phyloP scores from a whole-genome alignment of 129 eudicot genomes.

The Arctium lappa region DNA sequence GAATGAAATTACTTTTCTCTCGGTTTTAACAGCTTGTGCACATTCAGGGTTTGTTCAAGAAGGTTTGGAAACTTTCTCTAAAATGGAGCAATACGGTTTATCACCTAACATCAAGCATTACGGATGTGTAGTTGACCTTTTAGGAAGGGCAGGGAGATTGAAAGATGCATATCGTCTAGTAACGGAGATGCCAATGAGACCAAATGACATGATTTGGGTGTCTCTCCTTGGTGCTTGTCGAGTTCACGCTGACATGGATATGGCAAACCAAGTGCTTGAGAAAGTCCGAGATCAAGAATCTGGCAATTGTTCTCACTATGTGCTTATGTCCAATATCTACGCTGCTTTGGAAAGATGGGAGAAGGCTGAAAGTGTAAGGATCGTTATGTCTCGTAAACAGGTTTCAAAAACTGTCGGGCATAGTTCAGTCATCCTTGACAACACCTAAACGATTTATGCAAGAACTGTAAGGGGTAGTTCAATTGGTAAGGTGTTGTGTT shows the following conservation, averaged over 20 bases:
- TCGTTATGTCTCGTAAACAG: constrained; percentile 19
- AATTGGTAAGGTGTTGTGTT: no score
- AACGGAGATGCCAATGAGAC: constrained; percentile 46
- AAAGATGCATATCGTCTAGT: constrained; percentile 47
- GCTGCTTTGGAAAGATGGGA: constrained; percentile 44
- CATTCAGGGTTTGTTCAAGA: constrained; percentile 50
- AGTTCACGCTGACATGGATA: constrained; percentile 30
- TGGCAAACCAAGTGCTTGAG: constrained; percentile 35
- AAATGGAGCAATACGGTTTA: constrained; percentile 48
- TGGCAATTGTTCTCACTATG: constrained; percentile 33
- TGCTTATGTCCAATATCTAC: constrained; percentile 19
- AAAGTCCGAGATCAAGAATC: constrained; percentile 21
- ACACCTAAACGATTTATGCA: background rate
- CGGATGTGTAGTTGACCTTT: constrained; percentile 54
- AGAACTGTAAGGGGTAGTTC: background rate
- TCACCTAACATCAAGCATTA: constrained; percentile 45
- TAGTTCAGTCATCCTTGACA: background rate
- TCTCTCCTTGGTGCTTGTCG: constrained; percentile 65
- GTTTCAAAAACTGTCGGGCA: background rate
- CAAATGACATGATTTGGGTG: constrained; percentile 54
- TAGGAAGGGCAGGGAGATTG: constrained; percentile 59
- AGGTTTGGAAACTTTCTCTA: constrained; percentile 47
- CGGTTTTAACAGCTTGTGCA: constrained; percentile 58
- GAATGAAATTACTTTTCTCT: constrained; percentile 42
- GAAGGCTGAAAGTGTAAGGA: constrained; percentile 45